Evolutionary conservation across 2,329 filamentous ascomycete genomes (phyloP).

Genomic region (Aquanectria penicillioides): DNA sequence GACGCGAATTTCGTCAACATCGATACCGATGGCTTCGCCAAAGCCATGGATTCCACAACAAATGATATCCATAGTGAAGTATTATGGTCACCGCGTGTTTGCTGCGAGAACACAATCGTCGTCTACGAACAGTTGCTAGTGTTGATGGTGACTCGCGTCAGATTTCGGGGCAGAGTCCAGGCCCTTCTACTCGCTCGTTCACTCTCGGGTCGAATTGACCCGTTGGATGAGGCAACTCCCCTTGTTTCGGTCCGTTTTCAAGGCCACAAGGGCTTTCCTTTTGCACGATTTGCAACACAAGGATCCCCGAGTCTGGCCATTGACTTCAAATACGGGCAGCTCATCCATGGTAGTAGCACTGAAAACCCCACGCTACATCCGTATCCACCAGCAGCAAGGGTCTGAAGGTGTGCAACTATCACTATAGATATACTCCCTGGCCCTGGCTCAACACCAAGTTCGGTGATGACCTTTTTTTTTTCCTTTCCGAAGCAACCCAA

Average conservation of each 20-base stretch:
- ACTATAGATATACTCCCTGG: background rate
- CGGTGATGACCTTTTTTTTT: too few species aligned
- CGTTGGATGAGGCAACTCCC: constrained; percentile 1
- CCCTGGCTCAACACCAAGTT: too few species aligned
- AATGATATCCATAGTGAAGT: constrained; percentile 39
- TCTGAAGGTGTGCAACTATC: constrained; percentile 2
- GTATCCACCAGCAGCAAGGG: background rate
- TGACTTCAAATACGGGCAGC: background rate
- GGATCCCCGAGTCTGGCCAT: constrained; percentile 1
- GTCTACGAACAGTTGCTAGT: background rate
- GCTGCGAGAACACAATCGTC: background rate
- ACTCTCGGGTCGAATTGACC: constrained; percentile 12
- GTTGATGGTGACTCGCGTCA: background rate
- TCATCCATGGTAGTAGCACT: background rate
- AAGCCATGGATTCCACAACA: constrained; percentile 52
- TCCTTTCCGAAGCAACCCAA: background rate
- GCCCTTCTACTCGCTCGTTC: background rate
- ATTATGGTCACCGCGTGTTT: background rate
- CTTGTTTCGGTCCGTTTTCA: background rate
- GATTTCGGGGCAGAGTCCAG: background rate
- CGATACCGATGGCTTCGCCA: constrained; percentile 50
- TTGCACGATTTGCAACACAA: background rate
- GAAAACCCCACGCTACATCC: background rate
- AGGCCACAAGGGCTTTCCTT: background rate
- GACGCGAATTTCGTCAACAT: constrained; percentile 49